Evolutionary conservation across 371 early-diverging fungal species (phyloP), one percentile per base, ranked within the genome.

Genomic region (Apophysomyces trapeziformis): DNA sequence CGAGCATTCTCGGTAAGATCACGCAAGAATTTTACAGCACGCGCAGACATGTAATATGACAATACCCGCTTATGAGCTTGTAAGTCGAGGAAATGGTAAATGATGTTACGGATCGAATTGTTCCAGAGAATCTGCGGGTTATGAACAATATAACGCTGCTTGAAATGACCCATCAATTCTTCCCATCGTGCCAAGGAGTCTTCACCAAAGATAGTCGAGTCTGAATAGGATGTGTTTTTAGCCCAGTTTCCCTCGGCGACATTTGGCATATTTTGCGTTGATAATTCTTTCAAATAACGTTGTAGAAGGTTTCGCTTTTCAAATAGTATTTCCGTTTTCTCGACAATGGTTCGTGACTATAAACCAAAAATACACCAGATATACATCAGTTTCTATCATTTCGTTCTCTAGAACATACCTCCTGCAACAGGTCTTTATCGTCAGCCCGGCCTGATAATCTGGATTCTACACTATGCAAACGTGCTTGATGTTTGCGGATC

Each of bases 81-180:
- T 14, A 85, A 47, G 61, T 85, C 83, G 57, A 77, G 38, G 14
- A 74, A 79, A 56, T 78, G 83, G 65, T 85, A 85, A 0, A 81
- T 50, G 4, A 85, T 66, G 58, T 85, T 85, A 58, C 85, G 72
- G 1, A 85, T 62, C 0, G 83, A 74, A 57, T 85, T 85, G 54
- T 85, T 85, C 81, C 81, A 85, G 7, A 85, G 62, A 18, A 81
- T 79, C 63, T 85, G 78, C 1, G 85, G 80, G 60, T 81, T 85
- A 57, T 85, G 85, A 2, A 79, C 75, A 68, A 85, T 79, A 38
- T 75, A 81, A 4, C 81, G 74, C 50, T 75, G 76, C 38, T 77
- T 78, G 64, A 85, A 85, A 56, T 78, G 63, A 2, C 83, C 81
- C 76, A 81, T 72, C 11, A 72, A 16, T 13, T 80, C 76, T 43